Evolutionary conservation across 2,329 filamentous ascomycete species (phyloP).

Genomic region (Xylaria sp.): DNA sequence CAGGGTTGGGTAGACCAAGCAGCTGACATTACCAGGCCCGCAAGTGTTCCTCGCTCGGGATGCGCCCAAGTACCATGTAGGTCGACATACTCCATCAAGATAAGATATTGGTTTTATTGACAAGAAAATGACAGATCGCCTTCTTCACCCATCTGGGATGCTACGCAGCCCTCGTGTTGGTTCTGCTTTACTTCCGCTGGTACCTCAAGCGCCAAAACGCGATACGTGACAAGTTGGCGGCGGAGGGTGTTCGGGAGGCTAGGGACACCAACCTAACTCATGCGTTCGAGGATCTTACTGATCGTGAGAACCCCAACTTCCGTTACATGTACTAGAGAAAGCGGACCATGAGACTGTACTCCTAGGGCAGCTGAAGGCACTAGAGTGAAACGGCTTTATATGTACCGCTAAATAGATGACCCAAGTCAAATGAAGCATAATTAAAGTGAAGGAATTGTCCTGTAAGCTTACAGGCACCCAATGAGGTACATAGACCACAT

Average conservation of each 20-base stretch:
- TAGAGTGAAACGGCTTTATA: neutral
- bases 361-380: neutral
- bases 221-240: conserved; percentile 39
- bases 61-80: conserved; percentile 64
- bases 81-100: neutral
- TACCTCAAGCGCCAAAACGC: conserved; percentile 63
- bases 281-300: conserved; percentile 45
- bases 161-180: conserved; percentile 64
- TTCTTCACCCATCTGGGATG: conserved; percentile 73
- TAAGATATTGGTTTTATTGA: neutral
- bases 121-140: conserved; percentile 52
- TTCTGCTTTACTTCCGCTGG: conserved; percentile 63
- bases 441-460: too few relatives aligned
- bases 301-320: conserved; percentile 45
- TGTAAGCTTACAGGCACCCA: too few relatives aligned
- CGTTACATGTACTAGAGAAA: conserved; percentile 40
- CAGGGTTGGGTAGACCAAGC: neutral
- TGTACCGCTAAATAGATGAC: neutral
- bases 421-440: too few relatives aligned
- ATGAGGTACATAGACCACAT: too few relatives aligned
- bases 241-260: conserved; percentile 38
- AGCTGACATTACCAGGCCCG: conserved; percentile 50
- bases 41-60: conserved; percentile 68
- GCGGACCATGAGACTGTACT: neutral
- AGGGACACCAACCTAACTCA: conserved; percentile 37